Percentiles rank a stretch among this genome's conserved stretches.
phyloP scores from a whole-genome alignment of 108 stramenopile species.

The Thalassiosira profunda region DNA sequence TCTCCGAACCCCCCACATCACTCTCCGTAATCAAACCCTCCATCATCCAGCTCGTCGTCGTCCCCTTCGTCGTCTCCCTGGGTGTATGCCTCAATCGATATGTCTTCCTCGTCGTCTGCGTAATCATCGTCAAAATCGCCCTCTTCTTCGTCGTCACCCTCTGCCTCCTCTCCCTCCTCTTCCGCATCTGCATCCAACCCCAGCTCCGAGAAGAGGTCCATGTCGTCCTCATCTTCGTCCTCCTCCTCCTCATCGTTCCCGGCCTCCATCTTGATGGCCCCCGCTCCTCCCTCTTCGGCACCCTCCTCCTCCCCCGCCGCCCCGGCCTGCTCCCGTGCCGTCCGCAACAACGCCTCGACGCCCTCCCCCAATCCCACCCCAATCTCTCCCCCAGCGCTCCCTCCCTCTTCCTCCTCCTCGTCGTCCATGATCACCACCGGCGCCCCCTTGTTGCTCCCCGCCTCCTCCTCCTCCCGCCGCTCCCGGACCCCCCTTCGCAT shows the following conservation, averaged over 20 bases:
- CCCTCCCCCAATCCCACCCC: constrained; percentile 76
- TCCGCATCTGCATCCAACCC: constrained; percentile 69
- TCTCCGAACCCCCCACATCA: not conserved
- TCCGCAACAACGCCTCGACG: constrained; percentile 55
- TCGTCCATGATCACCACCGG: constrained; percentile 78
- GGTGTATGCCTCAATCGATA: constrained; percentile 47
- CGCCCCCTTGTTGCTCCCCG: constrained; percentile 26
- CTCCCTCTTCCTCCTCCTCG: constrained; percentile 73
- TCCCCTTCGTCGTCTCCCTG: constrained; percentile 47
- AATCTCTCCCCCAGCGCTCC: no score
- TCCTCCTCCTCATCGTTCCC: constrained; percentile 49
- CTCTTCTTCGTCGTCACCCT: not conserved
- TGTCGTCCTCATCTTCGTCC: constrained; percentile 42
- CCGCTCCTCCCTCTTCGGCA: no score
- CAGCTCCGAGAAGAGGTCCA: constrained; percentile 62
- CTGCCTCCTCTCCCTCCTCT: constrained; percentile 16
- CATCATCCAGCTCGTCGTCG: constrained; percentile 18
- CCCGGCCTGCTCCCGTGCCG: constrained; percentile 43
- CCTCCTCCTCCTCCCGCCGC: constrained; percentile 74
- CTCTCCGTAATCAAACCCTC: constrained; percentile 8
- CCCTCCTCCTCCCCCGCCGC: constrained; percentile 9
- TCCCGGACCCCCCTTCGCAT: constrained; percentile 73
- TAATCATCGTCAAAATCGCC: constrained; percentile 19
- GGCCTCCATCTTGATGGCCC: no score
- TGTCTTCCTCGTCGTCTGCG: constrained; percentile 22